Conservation (phyloP, 306 rosid species). For the Inga oerstediana region DNA sequence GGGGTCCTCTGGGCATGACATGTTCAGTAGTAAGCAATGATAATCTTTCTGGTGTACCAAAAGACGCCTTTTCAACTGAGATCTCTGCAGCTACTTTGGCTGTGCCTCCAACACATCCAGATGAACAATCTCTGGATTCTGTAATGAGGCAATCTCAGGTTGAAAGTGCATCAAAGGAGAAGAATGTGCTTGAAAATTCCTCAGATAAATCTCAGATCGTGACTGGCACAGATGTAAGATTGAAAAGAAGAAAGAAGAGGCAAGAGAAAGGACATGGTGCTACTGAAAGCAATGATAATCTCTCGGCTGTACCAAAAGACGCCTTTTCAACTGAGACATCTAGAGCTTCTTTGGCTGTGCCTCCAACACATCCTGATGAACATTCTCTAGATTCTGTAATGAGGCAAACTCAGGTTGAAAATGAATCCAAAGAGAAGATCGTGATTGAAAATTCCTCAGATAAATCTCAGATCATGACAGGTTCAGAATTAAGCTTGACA, state of each 20-base stretch:
- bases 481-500: not conserved
- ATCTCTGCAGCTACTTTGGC: not conserved
- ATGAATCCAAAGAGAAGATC: not conserved
- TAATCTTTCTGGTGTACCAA: constrained; percentile 5
- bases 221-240: not conserved
- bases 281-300: constrained; percentile 16
- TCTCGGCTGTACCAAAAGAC: constrained; percentile 6
- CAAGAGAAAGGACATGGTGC: not conserved
- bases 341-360: not conserved
- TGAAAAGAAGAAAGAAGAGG: not conserved
- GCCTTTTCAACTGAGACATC: constrained; percentile 21
- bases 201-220: not conserved
- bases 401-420: not conserved
- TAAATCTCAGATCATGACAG: not conserved
- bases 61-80: constrained; percentile 25
- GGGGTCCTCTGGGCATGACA: not conserved
- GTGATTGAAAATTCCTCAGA: not conserved
- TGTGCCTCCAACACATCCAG: constrained; percentile 13
- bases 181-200: not conserved
- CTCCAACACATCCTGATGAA: constrained; percentile 30
- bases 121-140: not conserved
- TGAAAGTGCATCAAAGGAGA: not conserved
- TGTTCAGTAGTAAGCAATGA: not conserved
- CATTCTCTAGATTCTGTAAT: not conserved
- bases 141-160: not conserved